phyloP scores from a whole-genome alignment of 495 filamentous ascomycete genomes.

The Neurospora sp. region DNA sequence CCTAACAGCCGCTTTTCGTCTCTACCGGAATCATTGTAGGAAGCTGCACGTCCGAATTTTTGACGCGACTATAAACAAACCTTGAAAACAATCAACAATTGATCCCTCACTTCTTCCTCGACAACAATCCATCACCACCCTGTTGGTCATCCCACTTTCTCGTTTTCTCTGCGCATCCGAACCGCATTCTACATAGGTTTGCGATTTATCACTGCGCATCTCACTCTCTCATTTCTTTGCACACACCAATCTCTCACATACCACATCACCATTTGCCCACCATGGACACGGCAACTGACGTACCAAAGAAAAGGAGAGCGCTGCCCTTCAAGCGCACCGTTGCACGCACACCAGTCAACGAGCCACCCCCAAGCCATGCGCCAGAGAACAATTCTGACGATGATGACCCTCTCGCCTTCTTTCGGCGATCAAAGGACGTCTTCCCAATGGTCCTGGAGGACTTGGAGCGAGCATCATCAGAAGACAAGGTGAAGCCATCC shows the following conservation, averaged over 20 bases:
- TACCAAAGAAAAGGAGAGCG: conserved; percentile 37
- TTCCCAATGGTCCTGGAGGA: conserved; percentile 52
- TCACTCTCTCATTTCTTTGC: background rate
- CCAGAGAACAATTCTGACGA: conserved; percentile 17
- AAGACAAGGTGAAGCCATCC: conserved; percentile 15
- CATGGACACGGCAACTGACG: background rate
- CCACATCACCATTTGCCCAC: conserved; percentile 5
- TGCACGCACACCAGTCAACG: conserved; percentile 19
- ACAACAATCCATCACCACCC: background rate
- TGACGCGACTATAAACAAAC: background rate
- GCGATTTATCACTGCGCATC: background rate
- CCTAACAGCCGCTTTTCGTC: background rate
- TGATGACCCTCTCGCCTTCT: conserved; percentile 45
- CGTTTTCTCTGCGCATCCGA: background rate
- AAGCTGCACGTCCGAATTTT: background rate
- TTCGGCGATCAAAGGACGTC: conserved; percentile 54
- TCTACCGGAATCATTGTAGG: background rate
- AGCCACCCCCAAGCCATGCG: conserved; percentile 12
- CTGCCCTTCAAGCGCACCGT: conserved; percentile 61
- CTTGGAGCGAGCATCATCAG: conserved; percentile 28
- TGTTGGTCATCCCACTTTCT: background rate
- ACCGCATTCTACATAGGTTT: background rate
- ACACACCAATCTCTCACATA: background rate
- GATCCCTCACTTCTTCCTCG: background rate
- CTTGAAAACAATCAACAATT: background rate